Evolutionary conservation across 805 yeast genomes (phyloP).

Genomic region (Candida andamanensis): DNA sequence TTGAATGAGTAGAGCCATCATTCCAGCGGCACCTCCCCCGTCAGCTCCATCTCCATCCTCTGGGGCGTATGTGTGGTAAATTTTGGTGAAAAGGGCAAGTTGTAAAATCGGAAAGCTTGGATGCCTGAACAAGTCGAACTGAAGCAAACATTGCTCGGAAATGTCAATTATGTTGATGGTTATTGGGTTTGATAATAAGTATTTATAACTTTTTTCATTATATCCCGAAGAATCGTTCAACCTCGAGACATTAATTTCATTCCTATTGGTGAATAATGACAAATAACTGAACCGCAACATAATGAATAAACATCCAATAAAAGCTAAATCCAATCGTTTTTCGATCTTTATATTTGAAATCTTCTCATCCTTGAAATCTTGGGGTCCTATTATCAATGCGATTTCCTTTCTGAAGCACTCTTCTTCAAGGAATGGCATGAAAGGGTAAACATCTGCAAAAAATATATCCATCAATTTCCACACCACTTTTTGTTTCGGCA

Average conservation of each 20-base stretch:
- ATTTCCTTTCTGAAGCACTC: slow-evolving; percentile 25
- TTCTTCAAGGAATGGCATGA: slow-evolving; percentile 44
- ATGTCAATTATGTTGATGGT: slow-evolving; percentile 40
- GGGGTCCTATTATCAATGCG: slow-evolving; percentile 28
- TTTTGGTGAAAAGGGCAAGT: slow-evolving; percentile 23
- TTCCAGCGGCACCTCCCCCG: slow-evolving; percentile 31
- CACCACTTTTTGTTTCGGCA: slow-evolving; percentile 35
- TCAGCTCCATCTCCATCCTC: slow-evolving; percentile 40
- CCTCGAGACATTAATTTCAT: slow-evolving; percentile 23
- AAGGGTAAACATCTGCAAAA: slow-evolving; percentile 42
- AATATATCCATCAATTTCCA: slow-evolving; percentile 40
- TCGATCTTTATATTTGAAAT: slow-evolving; percentile 25
- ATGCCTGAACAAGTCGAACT: slow-evolving; percentile 44
- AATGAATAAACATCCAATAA: slow-evolving; percentile 35
- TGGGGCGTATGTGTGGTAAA: slow-evolving; percentile 33
- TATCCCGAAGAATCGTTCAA: slow-evolving; percentile 18
- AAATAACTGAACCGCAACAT: slow-evolving; percentile 39
- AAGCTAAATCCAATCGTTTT: slow-evolving; percentile 36
- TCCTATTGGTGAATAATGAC: slow-evolving; percentile 31
- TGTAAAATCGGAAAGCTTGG: slow-evolving; percentile 26
- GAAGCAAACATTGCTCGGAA: slow-evolving; percentile 52
- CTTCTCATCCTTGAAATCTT: slow-evolving; percentile 19
- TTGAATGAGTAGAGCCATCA: slow-evolving; percentile 24
- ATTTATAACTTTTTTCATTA: slow-evolving; percentile 25
- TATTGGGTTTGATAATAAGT: slow-evolving; percentile 43